Conservation (phyloP, 2,329 filamentous ascomycete genomes). For the Xylariales sp. region DNA sequence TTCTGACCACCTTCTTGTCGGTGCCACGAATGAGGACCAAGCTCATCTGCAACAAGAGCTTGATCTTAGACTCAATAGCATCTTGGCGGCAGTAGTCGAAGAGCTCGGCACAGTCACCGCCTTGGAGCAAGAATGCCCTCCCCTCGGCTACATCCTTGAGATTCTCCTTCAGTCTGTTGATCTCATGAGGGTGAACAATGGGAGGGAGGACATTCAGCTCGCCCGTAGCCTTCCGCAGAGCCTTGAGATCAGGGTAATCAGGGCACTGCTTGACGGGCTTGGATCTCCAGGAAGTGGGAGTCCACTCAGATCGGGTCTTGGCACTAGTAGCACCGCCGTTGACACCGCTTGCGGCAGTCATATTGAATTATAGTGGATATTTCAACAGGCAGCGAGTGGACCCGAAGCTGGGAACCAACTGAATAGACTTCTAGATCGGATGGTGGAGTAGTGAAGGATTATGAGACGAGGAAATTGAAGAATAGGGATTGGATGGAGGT, state of each 20-base stretch:
- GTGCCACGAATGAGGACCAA: slow-evolving; percentile 89
- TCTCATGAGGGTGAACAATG: slow-evolving; percentile 75
- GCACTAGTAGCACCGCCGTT: background rate
- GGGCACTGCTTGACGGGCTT: slow-evolving; percentile 78
- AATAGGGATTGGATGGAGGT: no score
- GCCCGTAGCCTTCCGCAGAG: slow-evolving; percentile 53
- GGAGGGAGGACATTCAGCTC: slow-evolving; percentile 70
- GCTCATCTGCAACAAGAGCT: slow-evolving; percentile 94
- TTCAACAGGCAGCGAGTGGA: no score
- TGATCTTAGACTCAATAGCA: slow-evolving; percentile 94
- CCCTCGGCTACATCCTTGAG: slow-evolving; percentile 84
- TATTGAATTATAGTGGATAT: background rate
- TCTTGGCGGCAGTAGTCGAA: slow-evolving; percentile 93
- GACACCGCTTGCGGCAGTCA: background rate
- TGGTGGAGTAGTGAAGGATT: no score
- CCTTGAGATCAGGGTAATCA: slow-evolving; percentile 58
- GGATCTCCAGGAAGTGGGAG: slow-evolving; percentile 65
- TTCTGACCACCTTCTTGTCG: slow-evolving; percentile 79
- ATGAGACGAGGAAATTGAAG: no score
- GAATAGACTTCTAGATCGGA: no score
- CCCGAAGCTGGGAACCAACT: no score
- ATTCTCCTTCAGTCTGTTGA: slow-evolving; percentile 71
- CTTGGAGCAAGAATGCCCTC: slow-evolving; percentile 90
- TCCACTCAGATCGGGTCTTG: slow-evolving; percentile 39
- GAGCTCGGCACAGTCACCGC: slow-evolving; percentile 93